Evolutionary conservation across 2,329 filamentous ascomycete species (phyloP), one percentile per base, ranked within the genome.

Genomic region (Verticillium longisporum): DNA sequence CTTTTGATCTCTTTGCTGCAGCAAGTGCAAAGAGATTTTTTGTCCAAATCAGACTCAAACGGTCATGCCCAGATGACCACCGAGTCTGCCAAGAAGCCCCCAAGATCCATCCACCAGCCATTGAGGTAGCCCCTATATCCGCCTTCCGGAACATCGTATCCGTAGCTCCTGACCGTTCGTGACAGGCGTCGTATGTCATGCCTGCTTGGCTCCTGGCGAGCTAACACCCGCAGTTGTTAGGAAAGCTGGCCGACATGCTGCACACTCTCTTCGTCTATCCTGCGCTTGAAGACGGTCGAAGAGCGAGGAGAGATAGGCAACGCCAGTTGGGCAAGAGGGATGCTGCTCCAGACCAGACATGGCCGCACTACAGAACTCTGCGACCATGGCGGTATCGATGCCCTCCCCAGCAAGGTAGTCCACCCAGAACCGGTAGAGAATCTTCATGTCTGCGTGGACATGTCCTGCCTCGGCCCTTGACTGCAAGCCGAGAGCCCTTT

Each of bases 321-420:
- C 21, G 18, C 45, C 45, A n/a, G 45, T 21, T 10, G 18, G 45
- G 45, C 18, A 50, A 26, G 56, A 26, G 1, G 56, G 56, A 15
- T 50, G 56, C 21, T 38, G 56, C 18, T 26, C 13, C 56, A 58
- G 6, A 74, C 92, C 89, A 70, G 88, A 84, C 63, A 88, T 75
- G 60, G 89, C 89, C 71, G 83, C 80, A 68, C 78, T 77, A 65
- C 85, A 84, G 76, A 92, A 92, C 72, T 92, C 89, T 70, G 84
- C 78, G 76, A 92, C 92, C 85, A 93, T 90, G 70, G 78, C 79
- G 62, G 81, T 79, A 73, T 92, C 90, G 81, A 92, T 92, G 74
- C 89, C 88, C n/a, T 54, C 38, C 68, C 85, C 81, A 64, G 86
- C 82, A 65, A 92, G 80, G 70, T 89, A 90, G 71, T 88, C 84